Evolutionary conservation across 139 green algal species (phyloP).

Genomic region (Picochlorum sp.): DNA sequence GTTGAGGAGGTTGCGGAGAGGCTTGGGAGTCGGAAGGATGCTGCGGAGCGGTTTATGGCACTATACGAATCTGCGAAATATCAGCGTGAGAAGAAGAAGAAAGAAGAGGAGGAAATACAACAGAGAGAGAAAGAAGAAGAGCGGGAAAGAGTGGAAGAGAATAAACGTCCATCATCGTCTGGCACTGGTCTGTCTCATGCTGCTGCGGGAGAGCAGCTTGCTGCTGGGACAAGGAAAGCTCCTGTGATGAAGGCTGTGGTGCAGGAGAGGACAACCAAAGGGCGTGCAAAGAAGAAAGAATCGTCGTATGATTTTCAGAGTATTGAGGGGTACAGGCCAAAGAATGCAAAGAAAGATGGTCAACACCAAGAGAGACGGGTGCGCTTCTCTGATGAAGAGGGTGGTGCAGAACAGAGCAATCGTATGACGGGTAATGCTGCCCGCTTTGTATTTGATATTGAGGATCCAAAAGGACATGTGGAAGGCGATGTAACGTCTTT

Average conservation of each 20-base stretch:
- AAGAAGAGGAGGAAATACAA: not conserved
- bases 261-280: slow-evolving; percentile 6
- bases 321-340: slow-evolving; percentile 30
- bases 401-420: not conserved
- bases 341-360: not conserved
- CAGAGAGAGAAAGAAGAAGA: not conserved
- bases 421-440: not conserved
- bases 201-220: not conserved
- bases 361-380: not conserved
- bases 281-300: not conserved
- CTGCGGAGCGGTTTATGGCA: slow-evolving; percentile 2
- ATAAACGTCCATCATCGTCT: not conserved
- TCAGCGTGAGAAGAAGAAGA: not conserved
- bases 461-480: slow-evolving; percentile 2
- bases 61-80: slow-evolving; percentile 18
- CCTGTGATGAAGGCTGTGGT: slow-evolving; percentile 30
- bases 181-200: no score
- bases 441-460: slow-evolving; percentile 14
- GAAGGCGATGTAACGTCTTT: not conserved
- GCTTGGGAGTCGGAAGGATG: slow-evolving; percentile 11
- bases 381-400: no score
- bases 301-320: not conserved
- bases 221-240: slow-evolving; percentile 18
- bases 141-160: not conserved
- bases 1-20: not conserved